Conservation (phyloP, 78 protist genomes). For the Dictyostelium purpureum region DNA sequence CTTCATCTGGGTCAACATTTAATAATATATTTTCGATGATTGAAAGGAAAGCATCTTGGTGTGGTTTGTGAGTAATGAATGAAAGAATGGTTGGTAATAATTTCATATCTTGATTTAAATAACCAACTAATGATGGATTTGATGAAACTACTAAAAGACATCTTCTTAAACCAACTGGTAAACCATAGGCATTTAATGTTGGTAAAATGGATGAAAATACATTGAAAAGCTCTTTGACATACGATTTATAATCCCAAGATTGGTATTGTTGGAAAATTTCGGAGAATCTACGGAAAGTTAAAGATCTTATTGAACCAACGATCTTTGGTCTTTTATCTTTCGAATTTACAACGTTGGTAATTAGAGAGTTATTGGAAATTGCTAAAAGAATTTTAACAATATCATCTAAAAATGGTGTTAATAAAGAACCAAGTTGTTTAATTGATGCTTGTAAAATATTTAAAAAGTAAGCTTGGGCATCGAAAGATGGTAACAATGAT, state of each 20-base stretch:
- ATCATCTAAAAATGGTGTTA: background rate
- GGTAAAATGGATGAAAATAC: background rate
- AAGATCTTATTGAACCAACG: background rate
- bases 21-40: conserved; percentile 53
- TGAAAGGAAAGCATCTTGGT: conserved; percentile 16
- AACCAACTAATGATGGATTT: background rate
- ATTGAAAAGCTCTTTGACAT: background rate
- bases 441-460: conserved; percentile 33
- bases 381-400: background rate
- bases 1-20: conserved; percentile 1
- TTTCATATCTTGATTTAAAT: conserved; percentile 2
- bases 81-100: conserved; percentile 31
- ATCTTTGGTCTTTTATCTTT: conserved; percentile 1
- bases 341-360: background rate
- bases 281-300: conserved; percentile 10
- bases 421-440: conserved; percentile 43
- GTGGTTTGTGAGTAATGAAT: conserved; percentile 28
- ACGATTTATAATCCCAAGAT: background rate
- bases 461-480: conserved; percentile 30
- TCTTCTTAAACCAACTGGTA: conserved; percentile 45
- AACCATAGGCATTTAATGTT: conserved; percentile 1
- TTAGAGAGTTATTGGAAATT: background rate
- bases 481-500: conserved; percentile 30
- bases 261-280: conserved; percentile 12
- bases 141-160: background rate